Evolutionary conservation across 164 flowering plant species (phyloP), one percentile per base, ranked within the genome.

Genomic region (Magnolia sinica): DNA sequence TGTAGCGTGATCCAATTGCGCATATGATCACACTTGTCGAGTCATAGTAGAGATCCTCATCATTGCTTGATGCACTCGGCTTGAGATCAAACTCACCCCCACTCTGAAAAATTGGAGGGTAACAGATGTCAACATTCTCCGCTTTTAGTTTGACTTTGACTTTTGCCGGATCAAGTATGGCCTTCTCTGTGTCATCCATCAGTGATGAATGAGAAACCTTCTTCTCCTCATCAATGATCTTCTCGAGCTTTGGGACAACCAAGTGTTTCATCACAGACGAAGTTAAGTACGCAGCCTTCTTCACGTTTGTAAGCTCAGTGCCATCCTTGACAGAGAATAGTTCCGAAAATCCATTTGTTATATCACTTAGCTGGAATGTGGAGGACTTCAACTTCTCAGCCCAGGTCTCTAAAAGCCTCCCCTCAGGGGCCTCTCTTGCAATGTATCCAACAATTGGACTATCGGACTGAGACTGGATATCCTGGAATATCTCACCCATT

Each of bases 101-200:
- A 73, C 98, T 93, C 78, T 92, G 95, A 79, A 94, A 89, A 2
- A 92, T 94, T 0, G 98, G 98, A 69, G 95, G 97, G 81, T 91
- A 94, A 74, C 98, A 94, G 19, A 92, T 94, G 79, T 91, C 97
- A 71, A 91, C 87, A 81, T 91, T 92, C 18, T 90, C 92, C 2
- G 91, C 89, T 84, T 85, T 92, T 77, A 94, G 80, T 82, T 91
- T 91, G 50, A 86, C 90, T 80, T 87, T 89, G 52, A 84, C 80
- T 77, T 50, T 89, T 7, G 86, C 74, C 7, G 92, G 98, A 27
- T 92, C 92, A 7, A 87, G 71, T 71, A 94, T 88, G 27, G 81
- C 87, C 81, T 91, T 90, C 84, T 92, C 94, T 0, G 94, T 87
- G 20, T 88, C 92, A 74, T 90, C 91, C 95, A 88, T 92, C 72